Base-by-base conservation (phyloP, 495 filamentous ascomycete genomes). In the Penicillium flavigenum region DNA sequence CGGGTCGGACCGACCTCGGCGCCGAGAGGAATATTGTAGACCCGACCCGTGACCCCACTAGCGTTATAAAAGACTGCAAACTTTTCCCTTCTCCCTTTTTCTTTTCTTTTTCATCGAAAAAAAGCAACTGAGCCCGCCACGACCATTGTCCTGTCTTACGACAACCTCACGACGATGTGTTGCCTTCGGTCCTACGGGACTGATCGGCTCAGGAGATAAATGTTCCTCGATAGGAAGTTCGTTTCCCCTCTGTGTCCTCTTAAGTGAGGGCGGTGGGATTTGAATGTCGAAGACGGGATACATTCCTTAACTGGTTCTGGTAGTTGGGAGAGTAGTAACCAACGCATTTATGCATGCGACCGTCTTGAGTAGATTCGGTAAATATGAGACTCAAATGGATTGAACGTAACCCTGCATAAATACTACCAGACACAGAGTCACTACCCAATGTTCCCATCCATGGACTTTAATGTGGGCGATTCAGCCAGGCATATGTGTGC, bases 261-360 rank as follows among this genome's bases (percentile, higher is more conserved):
- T 85, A 51, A 75, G 63, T 85, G 82, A 81, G 81, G 80, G 80
- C 82, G 81, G 83, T 84, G 82, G 77, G 79, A 66, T 71, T 72
- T 68, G 79, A 79, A 85, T 86, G 83, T 83, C 81, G 81, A 84
- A 82, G 81, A 85, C 79, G 80, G 82, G 82, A 82, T 63, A 85
- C 82, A 85, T 79, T 43, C 48, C 48, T 27, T 57, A 47, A 47
- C 17, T 29, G 34, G 20, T 32, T 39, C 26, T 47, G 14, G 16
- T n/a, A 47, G 42, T 20, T 53, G 39, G 10, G 4, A 29, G 22
- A 41, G 52, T 46, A 46, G 31, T 9, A 10, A 38, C 10, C 29
- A 19, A 32, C 17, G 27, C 46, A 19, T 31, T 48, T 3, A 20
- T 48, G 27, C 4, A 11, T 48, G 46, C 14, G 16, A 48, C 1